Evolutionary conservation across 495 filamentous ascomycete species (phyloP).

Genomic region (Recurvomyces mirabilis): DNA sequence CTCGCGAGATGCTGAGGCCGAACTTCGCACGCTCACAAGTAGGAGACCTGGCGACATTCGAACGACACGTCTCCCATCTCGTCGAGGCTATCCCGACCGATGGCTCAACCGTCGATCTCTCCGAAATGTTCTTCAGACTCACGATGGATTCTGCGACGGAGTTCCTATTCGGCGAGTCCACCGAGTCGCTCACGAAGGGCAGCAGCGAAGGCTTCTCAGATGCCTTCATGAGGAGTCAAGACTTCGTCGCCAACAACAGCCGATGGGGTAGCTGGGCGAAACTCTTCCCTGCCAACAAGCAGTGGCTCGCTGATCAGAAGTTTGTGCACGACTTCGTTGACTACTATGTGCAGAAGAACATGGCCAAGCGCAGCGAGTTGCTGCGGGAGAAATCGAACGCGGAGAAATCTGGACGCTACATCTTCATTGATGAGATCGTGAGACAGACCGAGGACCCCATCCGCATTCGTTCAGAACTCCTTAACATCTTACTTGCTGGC

Average conservation of each 20-base stretch:
- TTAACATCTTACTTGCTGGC: conserved; percentile 31
- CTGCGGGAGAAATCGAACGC: conserved; percentile 12
- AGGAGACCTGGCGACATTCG: conserved; percentile 47
- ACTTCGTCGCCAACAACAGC: conserved; percentile 9
- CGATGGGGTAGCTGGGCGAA: conserved; percentile 9
- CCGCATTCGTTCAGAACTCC: conserved; percentile 27
- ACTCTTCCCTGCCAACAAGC: conserved; percentile 10
- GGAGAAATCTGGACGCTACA: conserved; percentile 24
- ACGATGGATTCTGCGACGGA: conserved; percentile 63
- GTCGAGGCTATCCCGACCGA: conserved; percentile 37
- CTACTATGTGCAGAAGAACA: conserved; percentile 29
- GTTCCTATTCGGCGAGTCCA: conserved; percentile 57
- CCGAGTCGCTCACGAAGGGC: conserved; percentile 29
- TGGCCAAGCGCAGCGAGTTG: conserved; percentile 12
- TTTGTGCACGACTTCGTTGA: conserved; percentile 41
- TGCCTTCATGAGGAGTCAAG: conserved; percentile 16
- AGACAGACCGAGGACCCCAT: conserved; percentile 28
- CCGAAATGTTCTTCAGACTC: conserved; percentile 52
- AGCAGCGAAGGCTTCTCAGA: conserved; percentile 16
- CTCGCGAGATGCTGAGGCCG: conserved; percentile 50
- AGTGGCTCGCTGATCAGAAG: conserved; percentile 14
- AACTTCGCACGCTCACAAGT: conserved; percentile 52
- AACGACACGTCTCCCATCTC: conserved; percentile 46
- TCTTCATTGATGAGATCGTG: conserved; percentile 32
- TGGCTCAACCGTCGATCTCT: conserved; percentile 48